A percentile compares a stretch with the other conserved stretches of the same genome.
phyloP scores from a whole-genome alignment of 495 filamentous ascomycete species.

The Penicillium bovifimosum region DNA sequence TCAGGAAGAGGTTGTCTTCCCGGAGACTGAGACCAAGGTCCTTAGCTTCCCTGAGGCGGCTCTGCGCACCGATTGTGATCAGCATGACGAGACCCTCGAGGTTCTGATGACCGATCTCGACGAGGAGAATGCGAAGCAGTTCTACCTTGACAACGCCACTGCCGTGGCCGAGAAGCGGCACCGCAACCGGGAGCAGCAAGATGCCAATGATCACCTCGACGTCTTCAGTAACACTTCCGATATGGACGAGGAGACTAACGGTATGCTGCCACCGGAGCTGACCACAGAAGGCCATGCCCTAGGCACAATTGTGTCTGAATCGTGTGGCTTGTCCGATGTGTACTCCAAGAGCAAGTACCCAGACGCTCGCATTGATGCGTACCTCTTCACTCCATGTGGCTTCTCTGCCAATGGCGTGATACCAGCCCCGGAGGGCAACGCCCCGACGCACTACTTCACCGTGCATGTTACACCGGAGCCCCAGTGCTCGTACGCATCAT shows the following conservation, averaged over 20 bases:
- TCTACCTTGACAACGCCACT: conserved; percentile 90
- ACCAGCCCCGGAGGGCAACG: conserved; percentile 62
- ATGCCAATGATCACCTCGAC: conserved; percentile 57
- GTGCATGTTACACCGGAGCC: conserved; percentile 98
- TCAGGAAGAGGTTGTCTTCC: conserved; percentile 37
- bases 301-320: conserved; percentile 87
- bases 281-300: conserved; percentile 93
- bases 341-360: conserved; percentile 85
- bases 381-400: conserved; percentile 94
- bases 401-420: conserved; percentile 98
- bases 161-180: conserved; percentile 77
- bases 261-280: conserved; percentile 62
- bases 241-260: conserved; percentile 51
- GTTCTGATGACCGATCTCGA: conserved; percentile 98
- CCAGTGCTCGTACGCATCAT: conserved; percentile 96
- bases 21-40: conserved; percentile 64
- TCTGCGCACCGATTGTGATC: conserved; percentile 36
- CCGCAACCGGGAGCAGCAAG: conserved; percentile 43
- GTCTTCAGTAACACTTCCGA: conserved; percentile 77
- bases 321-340: conserved; percentile 81
- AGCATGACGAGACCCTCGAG: conserved; percentile 87
- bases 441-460: conserved; percentile 88
- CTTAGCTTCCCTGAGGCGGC: conserved; percentile 44
- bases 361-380: conserved; percentile 91
- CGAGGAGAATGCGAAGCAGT: conserved; percentile 86